These are phyloP conservation scores for Stentor roeselii DNA, from an alignment of 73 alveolate genomes.

Conservation along the genomic window DNA sequence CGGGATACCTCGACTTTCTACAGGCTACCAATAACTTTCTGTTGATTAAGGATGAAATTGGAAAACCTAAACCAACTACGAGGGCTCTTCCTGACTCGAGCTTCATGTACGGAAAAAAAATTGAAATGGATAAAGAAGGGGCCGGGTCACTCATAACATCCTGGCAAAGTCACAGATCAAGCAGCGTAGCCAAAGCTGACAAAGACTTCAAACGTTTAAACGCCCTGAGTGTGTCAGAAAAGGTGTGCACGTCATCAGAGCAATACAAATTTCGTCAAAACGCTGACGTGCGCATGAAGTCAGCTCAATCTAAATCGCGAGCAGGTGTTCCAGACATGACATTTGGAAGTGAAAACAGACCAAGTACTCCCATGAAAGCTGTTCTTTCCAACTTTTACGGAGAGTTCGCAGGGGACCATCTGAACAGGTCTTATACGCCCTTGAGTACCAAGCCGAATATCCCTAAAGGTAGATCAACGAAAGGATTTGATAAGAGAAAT, in stretches of 20 bases:
- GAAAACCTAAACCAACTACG: slow-evolving; percentile 73
- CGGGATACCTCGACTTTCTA: too few species aligned
- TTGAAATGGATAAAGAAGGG: slow-evolving; percentile 71
- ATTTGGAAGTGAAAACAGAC: neutral
- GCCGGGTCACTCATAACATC: slow-evolving; percentile 49
- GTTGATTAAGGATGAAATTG: slow-evolving; percentile 82
- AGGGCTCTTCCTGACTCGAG: slow-evolving; percentile 70
- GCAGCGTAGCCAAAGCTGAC: neutral
- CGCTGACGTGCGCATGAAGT: neutral
- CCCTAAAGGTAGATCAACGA: neutral
- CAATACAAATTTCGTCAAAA: neutral
- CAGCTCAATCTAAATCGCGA: too few species aligned
- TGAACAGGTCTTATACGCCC: neutral
- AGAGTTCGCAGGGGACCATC: neutral
- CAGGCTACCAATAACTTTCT: slow-evolving; percentile 54
- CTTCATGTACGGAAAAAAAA: slow-evolving; percentile 74
- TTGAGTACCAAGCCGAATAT: neutral
- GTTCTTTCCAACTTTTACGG: neutral
- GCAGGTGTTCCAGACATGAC: neutral
- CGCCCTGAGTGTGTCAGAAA: neutral
- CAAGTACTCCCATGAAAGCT: slow-evolving; percentile 13
- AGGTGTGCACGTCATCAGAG: neutral
- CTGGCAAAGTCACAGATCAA: slow-evolving; percentile 25
- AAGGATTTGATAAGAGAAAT: neutral
- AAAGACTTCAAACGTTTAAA: neutral